Evolutionary conservation across 371 early-diverging fungal species (phyloP).

Genomic region (Mortierella sp.): DNA sequence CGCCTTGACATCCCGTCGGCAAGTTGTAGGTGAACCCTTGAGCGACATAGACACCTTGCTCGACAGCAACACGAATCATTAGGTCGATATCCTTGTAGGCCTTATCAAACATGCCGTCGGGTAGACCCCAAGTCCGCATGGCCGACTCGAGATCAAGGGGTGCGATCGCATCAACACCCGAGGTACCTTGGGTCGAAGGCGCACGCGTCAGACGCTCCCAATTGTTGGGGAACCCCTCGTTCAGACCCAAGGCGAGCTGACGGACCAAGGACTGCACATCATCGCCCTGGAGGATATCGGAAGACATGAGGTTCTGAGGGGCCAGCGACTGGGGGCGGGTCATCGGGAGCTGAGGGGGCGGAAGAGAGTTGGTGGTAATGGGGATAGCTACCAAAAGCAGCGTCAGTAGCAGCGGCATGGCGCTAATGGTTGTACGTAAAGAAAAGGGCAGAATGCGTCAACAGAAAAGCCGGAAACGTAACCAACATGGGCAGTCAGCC

Average conservation of each 20-base stretch:
- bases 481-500: no score
- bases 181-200: conserved; percentile 11
- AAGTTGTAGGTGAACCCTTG: conserved; percentile 19
- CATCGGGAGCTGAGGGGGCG: no score
- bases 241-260: conserved; percentile 5
- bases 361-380: no score
- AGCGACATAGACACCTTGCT: conserved; percentile 13
- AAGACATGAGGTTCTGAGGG: no score
- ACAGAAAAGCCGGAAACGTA: no score
- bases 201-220: conserved; percentile 21
- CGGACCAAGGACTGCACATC: background rate
- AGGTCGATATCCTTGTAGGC: conserved; percentile 2
- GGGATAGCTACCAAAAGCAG: no score
- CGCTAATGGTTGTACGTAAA: no score
- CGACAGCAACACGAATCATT: conserved; percentile 5
- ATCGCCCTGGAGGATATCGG: background rate
- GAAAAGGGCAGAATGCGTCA: no score
- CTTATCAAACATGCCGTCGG: background rate
- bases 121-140: conserved; percentile 18
- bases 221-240: conserved; percentile 10
- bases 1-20: background rate
- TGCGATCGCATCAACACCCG: background rate
- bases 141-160: conserved; percentile 7
- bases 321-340: no score
- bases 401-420: no score